These are phyloP conservation scores for Lanmaoa rubissima DNA, from an alignment of 768 basidiomycete genomes.

Conservation along the genomic window DNA sequence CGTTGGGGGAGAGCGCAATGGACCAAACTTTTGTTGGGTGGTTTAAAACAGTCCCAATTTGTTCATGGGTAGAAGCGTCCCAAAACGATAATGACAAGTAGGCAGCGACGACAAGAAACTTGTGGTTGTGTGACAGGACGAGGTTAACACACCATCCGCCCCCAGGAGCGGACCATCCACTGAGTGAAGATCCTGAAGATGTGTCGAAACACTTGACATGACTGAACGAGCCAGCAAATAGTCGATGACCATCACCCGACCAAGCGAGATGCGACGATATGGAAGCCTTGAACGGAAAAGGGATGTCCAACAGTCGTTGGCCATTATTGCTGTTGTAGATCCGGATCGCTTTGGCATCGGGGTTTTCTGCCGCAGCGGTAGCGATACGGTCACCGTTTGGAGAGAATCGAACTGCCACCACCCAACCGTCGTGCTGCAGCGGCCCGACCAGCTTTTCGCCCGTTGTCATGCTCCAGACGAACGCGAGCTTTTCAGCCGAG, in stretches of 20 bases:
- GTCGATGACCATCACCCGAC: no score
- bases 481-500: neutral
- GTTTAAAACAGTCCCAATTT: neutral
- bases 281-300: neutral
- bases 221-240: no score
- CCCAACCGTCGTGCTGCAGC: neutral
- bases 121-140: neutral
- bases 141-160: neutral
- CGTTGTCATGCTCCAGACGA: neutral
- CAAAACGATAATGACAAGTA: neutral
- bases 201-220: no score
- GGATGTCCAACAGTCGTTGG: conserved; percentile 2
- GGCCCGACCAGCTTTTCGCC: neutral
- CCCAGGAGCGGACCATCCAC: no score
- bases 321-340: conserved; percentile 1
- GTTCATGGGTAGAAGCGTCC: neutral
- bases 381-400: conserved; percentile 3
- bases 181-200: no score
- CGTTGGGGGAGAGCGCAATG: neutral
- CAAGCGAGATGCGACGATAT: neutral
- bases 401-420: neutral
- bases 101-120: neutral
- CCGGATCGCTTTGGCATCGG: neutral
- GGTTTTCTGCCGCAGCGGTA: neutral
- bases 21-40: neutral